Evolutionary conservation across 192 early-diverging fungal genomes (phyloP).

Genomic region (Podila epigama): DNA sequence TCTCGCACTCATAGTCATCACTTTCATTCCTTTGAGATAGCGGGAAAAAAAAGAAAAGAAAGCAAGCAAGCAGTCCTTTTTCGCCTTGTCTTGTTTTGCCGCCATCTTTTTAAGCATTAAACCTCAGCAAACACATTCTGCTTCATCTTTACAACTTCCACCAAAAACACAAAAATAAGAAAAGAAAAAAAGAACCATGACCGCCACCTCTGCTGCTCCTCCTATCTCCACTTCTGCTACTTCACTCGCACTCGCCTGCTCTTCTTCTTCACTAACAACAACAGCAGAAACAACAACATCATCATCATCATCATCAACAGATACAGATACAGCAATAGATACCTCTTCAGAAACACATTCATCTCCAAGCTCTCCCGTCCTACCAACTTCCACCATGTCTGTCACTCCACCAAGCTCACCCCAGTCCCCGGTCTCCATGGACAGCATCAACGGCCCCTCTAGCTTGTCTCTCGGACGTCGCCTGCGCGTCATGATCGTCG

Average conservation of each 20-base stretch:
- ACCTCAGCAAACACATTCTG: no score
- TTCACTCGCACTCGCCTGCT: constrained; percentile 1
- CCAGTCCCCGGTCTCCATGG: constrained; percentile 26
- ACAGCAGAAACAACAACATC: constrained; percentile 3
- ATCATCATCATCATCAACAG: not conserved
- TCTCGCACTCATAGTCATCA: not conserved
- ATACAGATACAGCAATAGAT: not conserved
- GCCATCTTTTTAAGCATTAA: no score
- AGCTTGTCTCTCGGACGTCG: constrained; percentile 1
- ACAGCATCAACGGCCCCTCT: constrained; percentile 19
- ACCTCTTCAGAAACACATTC: not conserved
- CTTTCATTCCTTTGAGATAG: not conserved
- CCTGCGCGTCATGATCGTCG: constrained; percentile 59
- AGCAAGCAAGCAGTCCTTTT: no score
- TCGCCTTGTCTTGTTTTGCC: no score
- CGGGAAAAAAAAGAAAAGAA: no score
- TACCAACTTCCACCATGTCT: constrained; percentile 15
- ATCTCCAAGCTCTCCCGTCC: not conserved
- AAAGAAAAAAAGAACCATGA: no score
- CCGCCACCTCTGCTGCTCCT: no score
- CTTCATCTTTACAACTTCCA: no score
- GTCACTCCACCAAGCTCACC: constrained; percentile 42
- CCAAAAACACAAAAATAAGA: no score
- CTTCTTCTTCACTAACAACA: not conserved
- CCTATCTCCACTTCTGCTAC: not conserved